Conservation (phyloP, 2,329 filamentous ascomycete species). For the Diaporthe capsici region DNA sequence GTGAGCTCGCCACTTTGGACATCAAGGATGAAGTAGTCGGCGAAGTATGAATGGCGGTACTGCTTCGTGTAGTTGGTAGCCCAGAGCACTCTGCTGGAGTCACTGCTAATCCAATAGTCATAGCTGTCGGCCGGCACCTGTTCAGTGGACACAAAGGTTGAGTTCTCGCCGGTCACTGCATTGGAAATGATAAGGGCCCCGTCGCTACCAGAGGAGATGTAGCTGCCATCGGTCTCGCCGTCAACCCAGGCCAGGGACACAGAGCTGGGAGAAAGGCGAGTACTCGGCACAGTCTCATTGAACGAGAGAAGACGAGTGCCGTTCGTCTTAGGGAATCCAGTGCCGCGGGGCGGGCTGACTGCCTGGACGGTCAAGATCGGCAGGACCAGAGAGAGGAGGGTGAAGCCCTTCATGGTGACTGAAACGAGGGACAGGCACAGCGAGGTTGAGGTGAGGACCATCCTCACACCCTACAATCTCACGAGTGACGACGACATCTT, state of each 20-base stretch:
- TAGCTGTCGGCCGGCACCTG: constrained; percentile 68
- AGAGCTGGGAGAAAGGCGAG: background rate
- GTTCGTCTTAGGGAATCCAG: constrained; percentile 19
- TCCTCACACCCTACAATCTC: too few relatives aligned
- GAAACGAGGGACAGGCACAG: background rate
- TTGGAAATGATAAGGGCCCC: constrained; percentile 9
- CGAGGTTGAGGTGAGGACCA: background rate
- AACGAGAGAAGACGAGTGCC: constrained; percentile 25
- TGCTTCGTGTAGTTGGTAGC: constrained; percentile 77
- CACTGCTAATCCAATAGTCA: constrained; percentile 74
- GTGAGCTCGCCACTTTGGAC: constrained; percentile 68
- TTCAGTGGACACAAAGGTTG: constrained; percentile 70
- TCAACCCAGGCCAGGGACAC: constrained; percentile 16
- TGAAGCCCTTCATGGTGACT: constrained; percentile 24
- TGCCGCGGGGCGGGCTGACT: background rate
- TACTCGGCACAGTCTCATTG: constrained; percentile 24
- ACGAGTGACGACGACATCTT: background rate
- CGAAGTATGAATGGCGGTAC: constrained; percentile 77
- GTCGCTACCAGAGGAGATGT: constrained; percentile 3
- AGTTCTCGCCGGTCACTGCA: constrained; percentile 64
- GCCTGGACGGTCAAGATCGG: background rate
- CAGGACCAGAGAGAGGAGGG: background rate
- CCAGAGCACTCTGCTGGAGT: constrained; percentile 71
- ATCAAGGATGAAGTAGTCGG: constrained; percentile 76
- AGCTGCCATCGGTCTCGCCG: constrained; percentile 13